Conservation (phyloP, 352 stramenopile genomes). For the Pythium brachiatum region DNA sequence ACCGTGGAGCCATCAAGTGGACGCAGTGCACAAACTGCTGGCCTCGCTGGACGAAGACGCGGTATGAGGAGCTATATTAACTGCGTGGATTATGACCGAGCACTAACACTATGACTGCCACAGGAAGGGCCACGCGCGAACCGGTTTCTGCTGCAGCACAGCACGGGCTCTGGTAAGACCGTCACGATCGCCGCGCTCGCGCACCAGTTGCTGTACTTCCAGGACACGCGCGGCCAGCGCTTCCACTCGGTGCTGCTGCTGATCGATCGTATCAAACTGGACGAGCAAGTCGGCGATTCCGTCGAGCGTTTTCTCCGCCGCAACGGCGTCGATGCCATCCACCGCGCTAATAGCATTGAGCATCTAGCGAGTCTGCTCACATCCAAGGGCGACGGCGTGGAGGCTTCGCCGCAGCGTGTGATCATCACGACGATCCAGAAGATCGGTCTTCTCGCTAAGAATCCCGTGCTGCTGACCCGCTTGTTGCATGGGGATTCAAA, state of each 20-base stretch:
- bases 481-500: constrained; percentile 48
- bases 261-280: constrained; percentile 80
- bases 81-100: too few relatives aligned
- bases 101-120: too few relatives aligned
- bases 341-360: constrained; percentile 69
- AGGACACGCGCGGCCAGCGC: constrained; percentile 33
- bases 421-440: constrained; percentile 86
- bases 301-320: constrained; percentile 69
- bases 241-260: constrained; percentile 82
- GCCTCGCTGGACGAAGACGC: constrained; percentile 32
- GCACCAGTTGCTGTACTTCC: constrained; percentile 63
- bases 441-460: constrained; percentile 63
- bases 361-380: constrained; percentile 61
- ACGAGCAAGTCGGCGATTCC: constrained; percentile 72
- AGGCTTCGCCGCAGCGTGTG: constrained; percentile 39
- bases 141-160: constrained; percentile 74
- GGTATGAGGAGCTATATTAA: constrained; percentile 3
- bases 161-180: constrained; percentile 80
- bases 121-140: constrained; percentile 21
- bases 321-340: constrained; percentile 72
- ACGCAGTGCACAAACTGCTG: constrained; percentile 55
- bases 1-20: constrained; percentile 65
- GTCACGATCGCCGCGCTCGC: constrained; percentile 70
- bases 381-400: constrained; percentile 16
- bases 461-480: constrained; percentile 63